phyloP scores from a whole-genome alignment of 2,329 filamentous ascomycete genomes.

The Passalora sequoiae region DNA sequence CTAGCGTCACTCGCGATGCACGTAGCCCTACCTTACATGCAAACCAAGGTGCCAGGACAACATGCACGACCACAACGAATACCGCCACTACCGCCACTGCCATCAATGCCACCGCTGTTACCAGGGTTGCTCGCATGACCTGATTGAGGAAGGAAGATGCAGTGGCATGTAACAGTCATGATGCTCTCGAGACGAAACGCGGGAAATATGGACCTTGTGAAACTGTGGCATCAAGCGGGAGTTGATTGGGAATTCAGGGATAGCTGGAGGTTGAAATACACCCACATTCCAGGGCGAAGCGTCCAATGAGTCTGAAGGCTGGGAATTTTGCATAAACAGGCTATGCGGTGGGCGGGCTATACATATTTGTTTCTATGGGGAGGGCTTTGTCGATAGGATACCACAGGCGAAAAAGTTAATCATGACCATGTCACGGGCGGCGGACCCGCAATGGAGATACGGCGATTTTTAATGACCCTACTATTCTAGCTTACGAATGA shows the following conservation, averaged over 20 bases:
- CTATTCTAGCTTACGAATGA: neutral
- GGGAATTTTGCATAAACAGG: neutral
- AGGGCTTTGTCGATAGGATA: too few species aligned
- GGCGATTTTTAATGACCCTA: neutral
- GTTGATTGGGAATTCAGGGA: neutral
- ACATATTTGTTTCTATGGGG: neutral
- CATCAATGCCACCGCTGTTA: neutral
- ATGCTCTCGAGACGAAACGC: neutral
- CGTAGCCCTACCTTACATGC: neutral
- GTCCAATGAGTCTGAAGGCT: neutral
- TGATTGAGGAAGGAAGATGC: neutral
- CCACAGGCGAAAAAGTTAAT: neutral
- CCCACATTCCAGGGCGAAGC: slow-evolving; percentile 1
- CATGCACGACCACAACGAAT: too few species aligned
- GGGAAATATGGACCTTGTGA: neutral
- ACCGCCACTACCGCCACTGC: neutral
- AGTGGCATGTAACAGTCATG: slow-evolving; percentile 6
- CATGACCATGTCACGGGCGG: neutral
- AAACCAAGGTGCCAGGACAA: too few species aligned
- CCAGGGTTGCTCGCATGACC: neutral
- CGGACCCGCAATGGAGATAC: neutral
- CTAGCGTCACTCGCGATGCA: neutral
- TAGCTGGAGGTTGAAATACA: neutral
- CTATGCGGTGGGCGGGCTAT: neutral
- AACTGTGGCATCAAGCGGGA: neutral